phyloP scores from a whole-genome alignment of 179 eudicot species.

The Sideroxylon spinosum region DNA sequence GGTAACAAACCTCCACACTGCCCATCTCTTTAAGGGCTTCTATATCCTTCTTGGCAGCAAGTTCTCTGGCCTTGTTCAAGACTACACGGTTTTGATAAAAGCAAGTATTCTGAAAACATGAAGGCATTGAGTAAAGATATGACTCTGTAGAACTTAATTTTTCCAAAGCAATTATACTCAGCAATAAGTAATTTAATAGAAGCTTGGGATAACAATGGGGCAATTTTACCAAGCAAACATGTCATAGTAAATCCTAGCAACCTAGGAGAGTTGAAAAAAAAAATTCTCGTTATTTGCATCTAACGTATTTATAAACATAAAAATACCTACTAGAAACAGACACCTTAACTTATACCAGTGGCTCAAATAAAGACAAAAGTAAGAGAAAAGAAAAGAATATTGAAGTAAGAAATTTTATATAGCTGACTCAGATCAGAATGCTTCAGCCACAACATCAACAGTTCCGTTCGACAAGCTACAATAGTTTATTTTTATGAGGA shows the following conservation, averaged over 20 bases:
- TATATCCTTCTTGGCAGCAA: constrained; percentile 68
- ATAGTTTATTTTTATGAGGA: neutral
- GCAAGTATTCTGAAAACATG: constrained; percentile 45
- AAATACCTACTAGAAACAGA: neutral
- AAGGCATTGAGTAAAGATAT: neutral
- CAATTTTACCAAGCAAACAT: neutral
- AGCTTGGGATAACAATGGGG: neutral
- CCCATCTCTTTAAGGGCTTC: constrained; percentile 52
- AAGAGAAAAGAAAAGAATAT: neutral
- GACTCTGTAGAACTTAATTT: neutral
- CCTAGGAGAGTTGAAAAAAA: neutral
- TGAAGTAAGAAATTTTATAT: neutral
- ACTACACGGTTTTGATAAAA: constrained; percentile 41
- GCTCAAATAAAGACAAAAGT: neutral
- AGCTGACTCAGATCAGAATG: neutral
- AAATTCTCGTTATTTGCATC: neutral
- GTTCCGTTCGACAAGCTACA: neutral
- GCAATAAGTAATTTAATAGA: neutral
- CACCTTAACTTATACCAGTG: neutral
- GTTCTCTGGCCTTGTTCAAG: constrained; percentile 40
- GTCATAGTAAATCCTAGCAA: neutral
- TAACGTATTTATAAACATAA: neutral
- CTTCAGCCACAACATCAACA: neutral
- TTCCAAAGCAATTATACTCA: neutral
- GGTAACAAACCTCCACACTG: constrained; percentile 49